Base-by-base conservation (phyloP, 257 asterid species). In the Thymus quinquecostatus region DNA sequence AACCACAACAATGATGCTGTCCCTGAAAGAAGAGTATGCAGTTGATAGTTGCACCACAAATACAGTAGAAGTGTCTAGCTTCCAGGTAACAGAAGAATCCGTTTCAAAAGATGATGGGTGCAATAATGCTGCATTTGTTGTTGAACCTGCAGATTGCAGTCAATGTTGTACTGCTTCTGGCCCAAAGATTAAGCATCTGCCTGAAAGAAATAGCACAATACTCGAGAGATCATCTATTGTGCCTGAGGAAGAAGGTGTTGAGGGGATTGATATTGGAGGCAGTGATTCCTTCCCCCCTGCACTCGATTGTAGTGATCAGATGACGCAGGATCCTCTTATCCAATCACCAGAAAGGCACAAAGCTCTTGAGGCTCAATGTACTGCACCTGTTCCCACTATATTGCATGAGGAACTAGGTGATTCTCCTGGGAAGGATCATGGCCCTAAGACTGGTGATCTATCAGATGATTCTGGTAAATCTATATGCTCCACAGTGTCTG, bases 1-100 rank as follows among this genome's bases (percentile, higher is more conserved):
- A 50, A 69, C 57, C 72, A 70, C 85, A 77, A 73, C 88, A 30
- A 65, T 67, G 66, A 64, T 64, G 69, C 89, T 79, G 69, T 79
- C 71, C 61, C 63, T 65, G 27, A 49, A 74, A 65, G 80, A 74
- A 65, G 89, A 81, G 73, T 82, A 66, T 79, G 84, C 79, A 60
- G 85, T 38, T 70, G 85, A 77, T 73, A 75, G 79, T 47, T 54
- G 69, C 28, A 29, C 70, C 48, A 54, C 64, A 64, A 44, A 63
- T 53, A 36, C 59, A 8, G 75, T 67, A 53, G 80, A 81, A 66
- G 67, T 79, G 74, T 69, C 81, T 27, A 58, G 71, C 61, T 45
- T 47, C 33, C 62, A 73, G 0, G 44, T 5, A 6, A 70, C 49
- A 62, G 87, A 66, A 66, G 84, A 79, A 30, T 76, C 83, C 43